phyloP scores from a whole-genome alignment of 2,329 filamentous ascomycete genomes.

The Cladophialophora carrionii region DNA sequence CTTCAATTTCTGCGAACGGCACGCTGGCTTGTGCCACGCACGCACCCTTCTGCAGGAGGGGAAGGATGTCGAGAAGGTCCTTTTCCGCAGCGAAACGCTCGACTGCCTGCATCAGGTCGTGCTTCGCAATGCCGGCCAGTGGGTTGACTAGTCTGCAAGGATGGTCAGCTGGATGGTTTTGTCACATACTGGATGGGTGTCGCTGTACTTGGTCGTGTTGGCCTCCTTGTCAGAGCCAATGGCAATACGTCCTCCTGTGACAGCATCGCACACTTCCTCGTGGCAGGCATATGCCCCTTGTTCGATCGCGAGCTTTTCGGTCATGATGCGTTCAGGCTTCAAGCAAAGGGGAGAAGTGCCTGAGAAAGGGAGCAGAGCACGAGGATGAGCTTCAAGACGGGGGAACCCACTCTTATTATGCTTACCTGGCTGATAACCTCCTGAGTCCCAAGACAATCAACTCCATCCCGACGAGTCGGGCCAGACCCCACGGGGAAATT shows the following conservation, averaged over 20 bases:
- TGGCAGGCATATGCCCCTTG: background rate
- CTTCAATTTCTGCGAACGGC: constrained; percentile 42
- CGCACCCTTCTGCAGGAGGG: constrained; percentile 34
- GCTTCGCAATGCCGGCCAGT: constrained; percentile 34
- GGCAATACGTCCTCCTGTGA: background rate
- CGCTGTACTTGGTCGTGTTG: background rate
- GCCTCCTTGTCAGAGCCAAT: background rate
- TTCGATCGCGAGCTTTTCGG: background rate
- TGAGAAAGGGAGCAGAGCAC: background rate
- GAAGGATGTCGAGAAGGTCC: constrained; percentile 15
- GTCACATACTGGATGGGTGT: background rate
- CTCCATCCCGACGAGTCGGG: background rate
- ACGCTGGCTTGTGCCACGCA: constrained; percentile 40
- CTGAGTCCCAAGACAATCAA: background rate
- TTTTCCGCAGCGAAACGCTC: constrained; percentile 40
- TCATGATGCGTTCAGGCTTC: background rate
- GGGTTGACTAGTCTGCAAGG: constrained; percentile 28
- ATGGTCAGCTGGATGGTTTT: background rate
- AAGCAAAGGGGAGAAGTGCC: no score
- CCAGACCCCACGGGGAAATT: background rate
- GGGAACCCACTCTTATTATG: background rate
- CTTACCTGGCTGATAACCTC: background rate
- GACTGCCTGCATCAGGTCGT: constrained; percentile 41
- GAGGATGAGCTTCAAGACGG: background rate
- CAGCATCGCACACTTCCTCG: background rate